These are phyloP conservation scores for Grosmannia penicillata DNA, from an alignment of 2,329 filamentous ascomycete species.

Conservation along the genomic window DNA sequence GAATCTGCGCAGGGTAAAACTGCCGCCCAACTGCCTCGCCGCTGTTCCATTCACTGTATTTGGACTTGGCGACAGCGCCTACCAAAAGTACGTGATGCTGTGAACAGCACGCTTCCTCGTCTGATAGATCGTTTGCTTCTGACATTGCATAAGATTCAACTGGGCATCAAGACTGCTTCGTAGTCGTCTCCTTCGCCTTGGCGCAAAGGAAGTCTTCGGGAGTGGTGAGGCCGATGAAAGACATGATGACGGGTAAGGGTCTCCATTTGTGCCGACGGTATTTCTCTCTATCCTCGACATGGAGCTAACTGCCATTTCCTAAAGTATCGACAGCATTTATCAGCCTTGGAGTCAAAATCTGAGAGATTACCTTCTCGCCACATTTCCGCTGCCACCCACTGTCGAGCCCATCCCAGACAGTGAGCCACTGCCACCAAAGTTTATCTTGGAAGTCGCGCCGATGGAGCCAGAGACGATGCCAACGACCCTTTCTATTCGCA, in stretches of 20 bases:
- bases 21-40: constrained; percentile 55
- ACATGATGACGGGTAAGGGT: constrained; percentile 76
- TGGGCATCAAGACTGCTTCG: constrained; percentile 82
- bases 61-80: constrained; percentile 88
- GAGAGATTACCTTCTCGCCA: constrained; percentile 46
- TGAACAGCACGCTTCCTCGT: background rate
- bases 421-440: constrained; percentile 62
- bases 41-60: constrained; percentile 68
- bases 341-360: constrained; percentile 62
- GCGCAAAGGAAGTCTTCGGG: constrained; percentile 60
- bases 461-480: background rate
- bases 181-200: constrained; percentile 70
- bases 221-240: constrained; percentile 85
- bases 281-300: too few species aligned
- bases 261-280: too few species aligned
- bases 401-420: constrained; percentile 58
- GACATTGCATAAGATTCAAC: constrained; percentile 53
- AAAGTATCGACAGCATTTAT: constrained; percentile 67
- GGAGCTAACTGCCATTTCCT: background rate
- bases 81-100: constrained; percentile 54
- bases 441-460: constrained; percentile 20
- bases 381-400: constrained; percentile 54
- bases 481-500: too few species aligned
- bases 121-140: background rate
- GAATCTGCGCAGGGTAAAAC: constrained; percentile 61